phyloP scores from a whole-genome alignment of 345 rosid species.

The Ricinus communis region DNA sequence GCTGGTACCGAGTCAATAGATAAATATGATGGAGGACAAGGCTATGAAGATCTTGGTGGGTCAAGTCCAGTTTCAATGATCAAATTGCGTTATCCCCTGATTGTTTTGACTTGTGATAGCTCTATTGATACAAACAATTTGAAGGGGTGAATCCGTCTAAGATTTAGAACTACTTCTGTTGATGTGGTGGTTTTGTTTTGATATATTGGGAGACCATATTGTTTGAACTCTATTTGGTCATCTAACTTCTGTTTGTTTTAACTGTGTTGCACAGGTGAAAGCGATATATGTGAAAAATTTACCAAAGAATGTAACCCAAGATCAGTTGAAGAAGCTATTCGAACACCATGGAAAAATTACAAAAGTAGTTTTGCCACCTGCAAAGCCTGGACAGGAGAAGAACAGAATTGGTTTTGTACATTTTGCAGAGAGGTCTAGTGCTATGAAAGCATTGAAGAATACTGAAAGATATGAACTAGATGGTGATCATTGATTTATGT shows the following conservation, averaged over 20 bases:
- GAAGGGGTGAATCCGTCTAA: background rate
- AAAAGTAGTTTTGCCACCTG: slow-evolving; percentile 85
- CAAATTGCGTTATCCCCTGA: background rate
- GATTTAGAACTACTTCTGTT: background rate
- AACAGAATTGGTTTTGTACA: slow-evolving; percentile 91
- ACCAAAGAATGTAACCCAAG: slow-evolving; percentile 73
- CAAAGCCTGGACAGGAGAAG: slow-evolving; percentile 78
- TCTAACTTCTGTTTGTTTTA: slow-evolving; percentile 9
- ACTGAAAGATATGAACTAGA: slow-evolving; percentile 88
- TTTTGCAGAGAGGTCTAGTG: slow-evolving; percentile 87
- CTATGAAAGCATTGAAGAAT: slow-evolving; percentile 79
- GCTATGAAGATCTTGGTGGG: background rate
- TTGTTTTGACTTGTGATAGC: background rate
- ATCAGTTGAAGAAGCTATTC: slow-evolving; percentile 67
- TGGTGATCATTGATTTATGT: slow-evolving; percentile 43
- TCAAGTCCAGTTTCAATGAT: background rate
- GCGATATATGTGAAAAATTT: slow-evolving; percentile 86
- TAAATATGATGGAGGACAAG: background rate
- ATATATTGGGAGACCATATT: slow-evolving; percentile 6
- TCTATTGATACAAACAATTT: background rate
- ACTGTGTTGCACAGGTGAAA: slow-evolving; percentile 59
- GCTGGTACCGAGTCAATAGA: background rate
- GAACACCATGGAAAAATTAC: slow-evolving; percentile 80
- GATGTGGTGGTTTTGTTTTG: background rate
- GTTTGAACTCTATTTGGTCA: slow-evolving; percentile 15